A percentile compares a stretch with the other conserved stretches of the same genome.
Conservation (phyloP, 306 rosid genomes). For the Abrus precatorius region DNA sequence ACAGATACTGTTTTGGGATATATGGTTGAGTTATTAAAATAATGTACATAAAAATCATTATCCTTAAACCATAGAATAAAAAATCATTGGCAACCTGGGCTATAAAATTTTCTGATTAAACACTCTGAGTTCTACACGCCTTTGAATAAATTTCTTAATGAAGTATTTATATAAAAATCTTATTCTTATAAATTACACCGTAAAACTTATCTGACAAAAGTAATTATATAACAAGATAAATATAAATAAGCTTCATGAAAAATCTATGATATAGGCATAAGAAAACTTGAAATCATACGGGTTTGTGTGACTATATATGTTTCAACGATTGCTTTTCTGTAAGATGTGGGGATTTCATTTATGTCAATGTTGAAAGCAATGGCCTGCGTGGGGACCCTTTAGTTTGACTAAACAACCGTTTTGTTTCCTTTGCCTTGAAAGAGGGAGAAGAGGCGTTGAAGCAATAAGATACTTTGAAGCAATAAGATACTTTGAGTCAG, state of each 20-base stretch:
- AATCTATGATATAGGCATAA: neutral
- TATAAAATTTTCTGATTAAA: no score
- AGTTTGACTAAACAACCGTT: conserved; percentile 28
- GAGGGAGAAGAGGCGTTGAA: conserved; percentile 7
- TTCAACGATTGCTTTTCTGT: neutral
- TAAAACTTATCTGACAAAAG: neutral
- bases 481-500: conserved; percentile 1
- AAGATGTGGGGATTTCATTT: conserved; percentile 6
- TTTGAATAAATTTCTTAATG: no score
- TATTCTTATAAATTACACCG: no score
- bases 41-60: neutral
- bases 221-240: neutral
- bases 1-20: neutral
- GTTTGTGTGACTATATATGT: neutral
- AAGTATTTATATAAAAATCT: no score
- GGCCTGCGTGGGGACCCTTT: conserved; percentile 27
- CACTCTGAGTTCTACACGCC: no score
- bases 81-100: neutral
- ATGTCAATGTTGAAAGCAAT: conserved; percentile 26
- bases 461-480: conserved; percentile 29
- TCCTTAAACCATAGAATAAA: neutral
- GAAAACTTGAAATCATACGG: neutral
- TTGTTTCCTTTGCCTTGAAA: conserved; percentile 41
- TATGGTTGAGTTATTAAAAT: neutral
- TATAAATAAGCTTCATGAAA: neutral